Evolutionary conservation across 306 rosid species (phyloP), one percentile per base, ranked within the genome.

Genomic region (Quercus gilva): DNA sequence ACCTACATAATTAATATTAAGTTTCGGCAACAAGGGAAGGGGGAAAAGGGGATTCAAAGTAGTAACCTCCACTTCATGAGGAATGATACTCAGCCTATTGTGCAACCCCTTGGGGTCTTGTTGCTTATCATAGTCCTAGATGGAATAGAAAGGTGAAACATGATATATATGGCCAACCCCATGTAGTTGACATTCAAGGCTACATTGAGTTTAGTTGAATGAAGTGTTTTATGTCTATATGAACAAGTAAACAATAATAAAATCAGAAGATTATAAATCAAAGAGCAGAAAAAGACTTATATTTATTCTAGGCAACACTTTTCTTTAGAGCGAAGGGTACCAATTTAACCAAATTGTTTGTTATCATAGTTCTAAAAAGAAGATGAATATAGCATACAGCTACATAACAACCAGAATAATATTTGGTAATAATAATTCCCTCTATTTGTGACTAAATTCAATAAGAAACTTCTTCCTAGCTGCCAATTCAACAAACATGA

Each of bases 191-290:
- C 68, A 15, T 29, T 37, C 15, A 28, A 15, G 28, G 28, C 10
- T 29, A 64, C 5, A 23, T 8, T 20, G 56, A 69, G 53, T 67
- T 25, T 58, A 61, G 59, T 73, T 75, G 23, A 80, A 72, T 21
- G 23, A 75, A 63, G 65, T 7, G 49, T 61, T 55, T 69, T 71
- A 15, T 58, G 37, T 64, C 37, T 14, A n/a, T 64, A 19, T n/a
- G 55, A 61, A 25, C 17, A 23, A 61, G 23, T 17, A 53, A 26
- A 74, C 31, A 75, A 51, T 25, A 73, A 64, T 29, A 76, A 55
- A 70, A 80, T 71, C 20, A 25, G 61, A 37, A 77, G 76, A 82
- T 35, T 26, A 65, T 58, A 35, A 72, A 57, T 55, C 17, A 19
- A 68, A 60, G 31, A 75, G 57, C 41, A 63, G 17, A 70, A 43